Base-by-base conservation (phyloP, 768 basidiomycete species). In the Tulasnella sp. region DNA sequence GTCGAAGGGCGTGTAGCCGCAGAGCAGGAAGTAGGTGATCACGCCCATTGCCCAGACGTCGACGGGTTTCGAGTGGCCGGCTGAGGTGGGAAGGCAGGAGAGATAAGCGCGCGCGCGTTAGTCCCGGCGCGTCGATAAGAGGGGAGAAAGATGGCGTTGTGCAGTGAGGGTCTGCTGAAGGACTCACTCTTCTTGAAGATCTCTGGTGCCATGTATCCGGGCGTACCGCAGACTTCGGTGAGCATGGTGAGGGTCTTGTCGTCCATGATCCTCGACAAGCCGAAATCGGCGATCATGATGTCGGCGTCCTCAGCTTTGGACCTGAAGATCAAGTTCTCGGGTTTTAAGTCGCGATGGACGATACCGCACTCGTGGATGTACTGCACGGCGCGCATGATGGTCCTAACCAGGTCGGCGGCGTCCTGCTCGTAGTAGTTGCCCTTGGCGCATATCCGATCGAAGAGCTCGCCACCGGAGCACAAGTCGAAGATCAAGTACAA, bases 31-130 rank as follows among this genome's bases (percentile, higher is more conserved):
- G 82, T 98, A 98, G 14, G 96, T 92, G 80, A 99, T 95, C 65
- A 99, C 96, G 42, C 96, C 96, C 87, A 98, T 95, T 0, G 96
- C 95, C 95, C 94, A 95, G 71, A 96, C 82, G 77, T 96, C 96
- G 19, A 97, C 95, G 9, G 95, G 95, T 81, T 92, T 97, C 47
- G 90, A 87, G 77, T 99, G 96, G 3, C 96, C 96, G 71, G 89
- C 90, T 91, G 69, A 62, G 34, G 67, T 19, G 66, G 12, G 14
- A 36, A 62, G 7, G 67, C 19, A n/a, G 6, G 37, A 4, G 59
- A 3, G n/a, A 26, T 66, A 17, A 2, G n/a, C n/a, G n/a, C n/a
- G 81, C 52, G 52, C 52, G 52, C 52, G 52, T 59, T 29, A 59
- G 52, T 29, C 22, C 32, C 26, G 26, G 32, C 32, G 22, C 52